Base-by-base conservation (phyloP, 352 stramenopile species). In the Phytophthora niederhauseri region DNA sequence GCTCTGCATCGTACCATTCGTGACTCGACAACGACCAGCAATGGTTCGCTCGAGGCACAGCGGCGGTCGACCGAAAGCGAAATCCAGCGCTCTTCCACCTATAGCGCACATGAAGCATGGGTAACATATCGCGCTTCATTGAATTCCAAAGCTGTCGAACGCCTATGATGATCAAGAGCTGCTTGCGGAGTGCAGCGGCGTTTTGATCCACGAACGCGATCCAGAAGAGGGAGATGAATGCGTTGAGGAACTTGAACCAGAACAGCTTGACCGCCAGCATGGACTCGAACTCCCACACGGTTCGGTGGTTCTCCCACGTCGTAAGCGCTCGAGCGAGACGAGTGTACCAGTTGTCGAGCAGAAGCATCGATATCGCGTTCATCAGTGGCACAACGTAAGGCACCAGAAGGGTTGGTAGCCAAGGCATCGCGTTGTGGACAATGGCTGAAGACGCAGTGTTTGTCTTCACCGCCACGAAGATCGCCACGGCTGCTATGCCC, bases 231-330 rank as follows among this genome's bases (percentile, higher is more conserved):
- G 85, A 91, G 51, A 94, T 80, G 71, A 94, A 94, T 0, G 85
- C 85, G 50, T 94, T 94, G 30, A 94, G 62, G 57, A 92, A 94
- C 59, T 94, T 94, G 76, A 94, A 94, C 70, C 73, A 90, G 48
- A 92, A 94, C 15, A 94, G 65, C 57, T 94, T 94, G 22, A 64
- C 69, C 5, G 84, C 85, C n/a, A 94, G 78, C 78, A 90, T 90
- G 36, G 81, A 89, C 57, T 94, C 85, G 30, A 87, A 89, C 61
- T 92, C 66, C 85, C 84, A 91, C 19, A 94, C 84, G 0, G 85
- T 92, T 17, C 84, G 85, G 54, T 94, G 84, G 60, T 94, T 92
- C 46, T 94, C 85, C 85, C 85, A 94, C n/a, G 65, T 75, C 4
- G 82, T 91, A 17, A 94, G 70, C 3, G 54, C 58, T 3, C 85